phyloP scores from a whole-genome alignment of 139 green algal species.

The Chlamydomonas sphaeroides region DNA sequence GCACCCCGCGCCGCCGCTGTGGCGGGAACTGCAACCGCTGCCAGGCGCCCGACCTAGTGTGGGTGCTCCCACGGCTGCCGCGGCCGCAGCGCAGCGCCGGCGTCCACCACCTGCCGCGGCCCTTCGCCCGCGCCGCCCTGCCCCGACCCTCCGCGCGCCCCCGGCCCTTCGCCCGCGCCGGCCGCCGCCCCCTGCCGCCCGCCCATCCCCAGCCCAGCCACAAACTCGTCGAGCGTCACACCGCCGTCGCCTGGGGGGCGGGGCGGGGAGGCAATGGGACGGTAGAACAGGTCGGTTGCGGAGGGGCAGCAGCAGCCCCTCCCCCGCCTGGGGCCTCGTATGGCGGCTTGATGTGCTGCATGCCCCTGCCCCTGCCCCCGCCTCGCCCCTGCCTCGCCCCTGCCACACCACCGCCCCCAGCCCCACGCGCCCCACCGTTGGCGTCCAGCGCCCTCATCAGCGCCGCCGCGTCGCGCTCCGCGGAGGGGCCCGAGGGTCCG shows the following conservation, averaged over 20 bases:
- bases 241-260: conserved; percentile 51
- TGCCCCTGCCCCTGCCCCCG: no score
- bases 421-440: no score
- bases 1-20: no score
- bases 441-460: conserved; percentile 45
- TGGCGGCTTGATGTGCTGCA: no score
- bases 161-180: neutral
- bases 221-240: conserved; percentile 52
- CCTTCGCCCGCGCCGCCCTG: neutral
- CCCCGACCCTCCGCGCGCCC: neutral
- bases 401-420: no score
- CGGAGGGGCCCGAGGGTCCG: neutral
- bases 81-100: neutral
- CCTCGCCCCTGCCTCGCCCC: no score
- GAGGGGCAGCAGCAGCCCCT: no score
- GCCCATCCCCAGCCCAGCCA: neutral
- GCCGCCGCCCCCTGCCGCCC: neutral
- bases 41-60: neutral
- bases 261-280: no score
- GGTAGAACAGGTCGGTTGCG: no score
- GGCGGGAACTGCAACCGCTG: no score
- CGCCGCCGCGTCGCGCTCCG: conserved; percentile 20
- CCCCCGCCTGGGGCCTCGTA: no score
- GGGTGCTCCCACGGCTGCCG: neutral
- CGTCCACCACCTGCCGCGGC: neutral